Conservation (phyloP, 2,329 filamentous ascomycete species). For the Talaromyces sp. region DNA sequence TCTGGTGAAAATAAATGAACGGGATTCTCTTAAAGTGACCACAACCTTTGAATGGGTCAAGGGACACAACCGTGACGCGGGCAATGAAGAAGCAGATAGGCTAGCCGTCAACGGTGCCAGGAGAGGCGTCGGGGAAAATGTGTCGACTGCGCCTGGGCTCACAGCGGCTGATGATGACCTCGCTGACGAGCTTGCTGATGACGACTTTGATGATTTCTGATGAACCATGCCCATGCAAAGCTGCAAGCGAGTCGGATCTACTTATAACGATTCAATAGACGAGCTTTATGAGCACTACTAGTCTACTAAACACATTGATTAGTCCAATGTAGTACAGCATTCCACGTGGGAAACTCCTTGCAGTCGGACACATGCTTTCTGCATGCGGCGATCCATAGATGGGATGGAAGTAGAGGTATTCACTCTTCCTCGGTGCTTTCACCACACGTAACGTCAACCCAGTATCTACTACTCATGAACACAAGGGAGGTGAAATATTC, state of each 20-base stretch:
- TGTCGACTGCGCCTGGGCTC: not conserved
- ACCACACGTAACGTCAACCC: not conserved
- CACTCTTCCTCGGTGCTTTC: not conserved
- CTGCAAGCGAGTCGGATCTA: not conserved
- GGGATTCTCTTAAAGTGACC: constrained; percentile 55
- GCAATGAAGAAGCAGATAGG: constrained; percentile 76
- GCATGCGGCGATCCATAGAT: not conserved
- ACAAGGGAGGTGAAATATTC: not conserved
- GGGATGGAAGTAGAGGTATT: not conserved
- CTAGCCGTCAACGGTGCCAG: constrained; percentile 68
- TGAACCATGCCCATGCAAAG: not conserved
- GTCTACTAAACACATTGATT: not conserved
- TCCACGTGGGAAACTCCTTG: not conserved
- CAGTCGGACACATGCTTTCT: not conserved
- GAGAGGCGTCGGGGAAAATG: constrained; percentile 27
- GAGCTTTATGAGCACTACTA: not conserved
- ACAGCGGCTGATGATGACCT: constrained; percentile 2
- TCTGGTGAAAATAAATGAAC: constrained; percentile 65
- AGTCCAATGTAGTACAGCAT: not conserved
- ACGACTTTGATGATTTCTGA: constrained; percentile 15
- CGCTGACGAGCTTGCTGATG: constrained; percentile 15
- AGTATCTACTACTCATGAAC: not conserved
- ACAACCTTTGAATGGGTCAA: constrained; percentile 86
- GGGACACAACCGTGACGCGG: constrained; percentile 68
- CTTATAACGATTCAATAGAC: not conserved